These are phyloP conservation scores for Pulicaria dysenterica DNA, from an alignment of 129 eudicot genomes.

Conservation along the genomic window DNA sequence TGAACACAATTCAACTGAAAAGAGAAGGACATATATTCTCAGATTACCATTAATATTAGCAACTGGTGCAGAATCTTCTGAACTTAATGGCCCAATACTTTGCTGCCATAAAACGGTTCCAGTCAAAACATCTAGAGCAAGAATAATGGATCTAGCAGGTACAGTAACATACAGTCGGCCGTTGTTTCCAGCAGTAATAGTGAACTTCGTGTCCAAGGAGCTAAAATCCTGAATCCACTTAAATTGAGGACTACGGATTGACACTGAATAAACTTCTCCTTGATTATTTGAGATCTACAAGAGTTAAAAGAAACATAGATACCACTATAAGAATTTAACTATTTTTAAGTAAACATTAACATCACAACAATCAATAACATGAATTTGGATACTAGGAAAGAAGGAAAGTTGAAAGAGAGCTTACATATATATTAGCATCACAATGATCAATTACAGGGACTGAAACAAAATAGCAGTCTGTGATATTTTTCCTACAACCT, in stretches of 20 bases:
- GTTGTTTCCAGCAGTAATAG: constrained; percentile 76
- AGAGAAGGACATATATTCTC: not conserved
- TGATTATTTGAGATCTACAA: constrained; percentile 70
- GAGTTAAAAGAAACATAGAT: not conserved
- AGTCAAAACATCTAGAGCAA: constrained; percentile 64
- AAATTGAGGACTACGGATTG: constrained; percentile 63
- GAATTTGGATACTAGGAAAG: too few relatives aligned
- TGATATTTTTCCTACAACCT: constrained; percentile 72
- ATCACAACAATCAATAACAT: not conserved
- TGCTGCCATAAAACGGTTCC: constrained; percentile 79
- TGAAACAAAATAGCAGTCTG: constrained; percentile 72
- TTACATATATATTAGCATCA: constrained; percentile 86
- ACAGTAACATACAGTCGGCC: constrained; percentile 74
- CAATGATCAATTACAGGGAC: constrained; percentile 78
- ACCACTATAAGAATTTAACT: not conserved
- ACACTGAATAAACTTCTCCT: constrained; percentile 81
- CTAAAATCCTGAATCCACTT: constrained; percentile 93
- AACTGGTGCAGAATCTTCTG: constrained; percentile 56
- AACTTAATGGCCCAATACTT: constrained; percentile 72
- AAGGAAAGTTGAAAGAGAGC: constrained; percentile 22
- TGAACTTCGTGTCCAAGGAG: constrained; percentile 49
- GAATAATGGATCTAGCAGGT: constrained; percentile 45
- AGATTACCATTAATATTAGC: constrained; percentile 71
- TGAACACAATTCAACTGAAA: constrained; percentile 1
- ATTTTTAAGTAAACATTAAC: not conserved